Percentiles rank a stretch among this genome's conserved stretches.
Conservation (phyloP, 2,329 filamentous ascomycete genomes). For the Ophiostoma ulmi region DNA sequence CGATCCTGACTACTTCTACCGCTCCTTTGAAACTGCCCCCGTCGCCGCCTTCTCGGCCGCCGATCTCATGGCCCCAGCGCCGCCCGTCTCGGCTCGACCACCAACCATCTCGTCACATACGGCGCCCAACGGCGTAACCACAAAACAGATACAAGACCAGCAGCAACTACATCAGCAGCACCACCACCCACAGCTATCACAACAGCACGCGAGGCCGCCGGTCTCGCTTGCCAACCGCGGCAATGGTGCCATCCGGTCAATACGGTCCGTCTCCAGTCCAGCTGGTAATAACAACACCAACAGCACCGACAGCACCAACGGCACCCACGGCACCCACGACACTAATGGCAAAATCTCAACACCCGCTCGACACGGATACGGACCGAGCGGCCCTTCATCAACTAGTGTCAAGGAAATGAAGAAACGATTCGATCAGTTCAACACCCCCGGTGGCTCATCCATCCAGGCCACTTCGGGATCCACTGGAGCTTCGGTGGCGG, state of each 20-base stretch:
- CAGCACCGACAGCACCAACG: background rate
- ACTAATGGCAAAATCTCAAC: constrained; percentile 4
- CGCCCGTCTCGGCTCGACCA: constrained; percentile 35
- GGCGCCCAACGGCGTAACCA: constrained; percentile 32
- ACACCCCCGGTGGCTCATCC: constrained; percentile 29
- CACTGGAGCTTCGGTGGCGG: constrained; percentile 28
- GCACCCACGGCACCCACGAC: background rate
- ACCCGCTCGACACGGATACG: background rate
- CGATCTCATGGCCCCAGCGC: constrained; percentile 39
- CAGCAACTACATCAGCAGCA: constrained; percentile 8
- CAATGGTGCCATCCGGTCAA: constrained; percentile 38
- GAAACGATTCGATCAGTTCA: constrained; percentile 67
- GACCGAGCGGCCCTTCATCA: constrained; percentile 25
- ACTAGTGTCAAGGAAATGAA: constrained; percentile 77
- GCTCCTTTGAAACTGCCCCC: constrained; percentile 21
- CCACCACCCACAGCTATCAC: background rate
- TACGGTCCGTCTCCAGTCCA: constrained; percentile 54
- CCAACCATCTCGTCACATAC: constrained; percentile 1
- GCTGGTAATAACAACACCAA: constrained; percentile 38
- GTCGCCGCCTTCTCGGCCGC: constrained; percentile 18
- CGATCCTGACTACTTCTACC: constrained; percentile 28
- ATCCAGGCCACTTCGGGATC: background rate
- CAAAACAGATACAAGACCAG: constrained; percentile 32
- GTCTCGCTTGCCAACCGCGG: constrained; percentile 39
- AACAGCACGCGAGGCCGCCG: constrained; percentile 35